A percentile compares a stretch with the other conserved stretches of the same genome.
Conservation (phyloP, 192 early-diverging fungal genomes). For the Backusella westeae region DNA sequence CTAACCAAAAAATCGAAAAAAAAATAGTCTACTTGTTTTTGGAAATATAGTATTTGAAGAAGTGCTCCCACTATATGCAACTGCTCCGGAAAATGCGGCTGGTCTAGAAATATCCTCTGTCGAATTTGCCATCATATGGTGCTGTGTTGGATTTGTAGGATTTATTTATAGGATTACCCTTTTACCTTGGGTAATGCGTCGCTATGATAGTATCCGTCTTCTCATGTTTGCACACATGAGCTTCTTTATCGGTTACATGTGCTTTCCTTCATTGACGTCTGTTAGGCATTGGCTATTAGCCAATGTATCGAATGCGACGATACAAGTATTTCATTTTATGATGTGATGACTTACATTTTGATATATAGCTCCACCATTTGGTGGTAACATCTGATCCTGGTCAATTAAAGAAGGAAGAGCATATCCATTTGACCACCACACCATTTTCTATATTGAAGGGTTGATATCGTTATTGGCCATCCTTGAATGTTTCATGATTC, state of each 20-base stretch:
- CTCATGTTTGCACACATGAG: conserved; percentile 32
- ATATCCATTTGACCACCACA: conserved; percentile 54
- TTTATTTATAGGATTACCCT: conserved; percentile 41
- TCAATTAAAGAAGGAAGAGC: conserved; percentile 39
- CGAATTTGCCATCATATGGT: conserved; percentile 40
- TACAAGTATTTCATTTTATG: not conserved
- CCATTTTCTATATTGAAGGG: conserved; percentile 48
- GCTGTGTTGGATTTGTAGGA: conserved; percentile 39
- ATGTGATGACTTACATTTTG: conserved; percentile 9
- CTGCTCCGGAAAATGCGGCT: conserved; percentile 24
- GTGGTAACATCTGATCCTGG: conserved; percentile 53
- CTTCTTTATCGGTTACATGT: conserved; percentile 37
- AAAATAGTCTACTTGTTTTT: conserved; percentile 35
- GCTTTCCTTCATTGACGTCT: conserved; percentile 27
- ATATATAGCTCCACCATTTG: conserved; percentile 47
- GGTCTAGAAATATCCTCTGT: conserved; percentile 42
- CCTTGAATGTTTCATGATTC: conserved; percentile 37
- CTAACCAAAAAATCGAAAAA: no score
- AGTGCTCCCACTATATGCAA: conserved; percentile 27
- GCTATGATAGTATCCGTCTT: conserved; percentile 30
- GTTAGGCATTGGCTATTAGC: conserved; percentile 23
- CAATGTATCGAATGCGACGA: conserved; percentile 11
- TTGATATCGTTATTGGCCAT: conserved; percentile 33
- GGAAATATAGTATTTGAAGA: conserved; percentile 54
- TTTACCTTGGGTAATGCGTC: conserved; percentile 37